Evolutionary conservation across 2,329 filamentous ascomycete species (phyloP), one percentile per base, ranked within the genome.

Genomic region (Sporothrix euskadiensis): DNA sequence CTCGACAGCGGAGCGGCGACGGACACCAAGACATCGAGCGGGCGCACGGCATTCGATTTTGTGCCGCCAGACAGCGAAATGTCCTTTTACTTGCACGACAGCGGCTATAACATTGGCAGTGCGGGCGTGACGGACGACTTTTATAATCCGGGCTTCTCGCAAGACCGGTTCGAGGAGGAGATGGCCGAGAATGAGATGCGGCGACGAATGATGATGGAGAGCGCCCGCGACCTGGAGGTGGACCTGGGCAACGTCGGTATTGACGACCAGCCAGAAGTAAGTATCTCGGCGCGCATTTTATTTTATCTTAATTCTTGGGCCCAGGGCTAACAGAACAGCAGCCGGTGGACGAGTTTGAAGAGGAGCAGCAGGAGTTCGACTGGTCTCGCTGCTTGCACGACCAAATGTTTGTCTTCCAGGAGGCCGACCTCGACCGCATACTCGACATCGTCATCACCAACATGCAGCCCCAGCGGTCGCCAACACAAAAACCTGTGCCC

Each of bases 371-470:
- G 79, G 96, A 98, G 76, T 99, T 99, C 79, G 92, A 98, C 75
- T 99, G 96, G 96, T 92, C 92, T 76, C 88, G 92, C 78, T 99
- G 96, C 81, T 85, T 97, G 68, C 94, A 98, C 80, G 96, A 99
- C 80, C 96, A 99, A 81, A 99, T 99, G 96, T 99, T 99, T 80
- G 96, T 99, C 52, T 99, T 99, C 81, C 96, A 99, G 81, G 95
- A 98, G 77, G 91, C 89, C 80, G 95, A 99, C 80, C 87, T 99
- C 70, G 92, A 95, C 74, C 90, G 91, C 74, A 98, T 99, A 78
- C 87, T 99, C 77, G 92, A 97, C 80, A 96, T 98, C 72, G 90
- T 98, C 80, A 97, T 99, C 80, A 98, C 95, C 75, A 95, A 96
- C 79, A 98, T 99, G 96, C 97, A 94, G 0, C 96, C 96, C 0